Evolutionary conservation across 805 yeast genomes (phyloP).

Genomic region (Kluyveromyces starmeri): DNA sequence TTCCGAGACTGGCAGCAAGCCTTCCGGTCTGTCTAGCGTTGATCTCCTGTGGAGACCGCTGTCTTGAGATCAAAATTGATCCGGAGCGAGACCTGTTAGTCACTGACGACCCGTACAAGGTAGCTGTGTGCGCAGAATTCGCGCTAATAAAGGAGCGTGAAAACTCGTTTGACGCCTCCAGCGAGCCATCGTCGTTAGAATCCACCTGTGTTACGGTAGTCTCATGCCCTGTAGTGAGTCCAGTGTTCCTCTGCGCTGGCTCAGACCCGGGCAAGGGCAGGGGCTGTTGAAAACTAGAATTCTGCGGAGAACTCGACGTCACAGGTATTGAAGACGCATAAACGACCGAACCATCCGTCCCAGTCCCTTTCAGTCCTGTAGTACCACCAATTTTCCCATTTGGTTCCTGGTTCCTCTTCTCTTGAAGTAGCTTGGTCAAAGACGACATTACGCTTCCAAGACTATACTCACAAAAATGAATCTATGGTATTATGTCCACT

Average conservation of each 20-base stretch:
- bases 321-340: no score
- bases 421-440: constrained; percentile 27
- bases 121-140: constrained; percentile 31
- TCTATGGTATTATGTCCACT: no score
- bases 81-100: constrained; percentile 18
- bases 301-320: neutral
- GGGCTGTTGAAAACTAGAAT: neutral
- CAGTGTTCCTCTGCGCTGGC: constrained; percentile 12
- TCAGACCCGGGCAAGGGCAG: neutral
- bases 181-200: constrained; percentile 15
- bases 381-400: constrained; percentile 7
- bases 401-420: constrained; percentile 22
- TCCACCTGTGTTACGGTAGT: constrained; percentile 20
- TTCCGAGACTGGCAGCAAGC: constrained; percentile 10
- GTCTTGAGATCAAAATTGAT: constrained; percentile 15
- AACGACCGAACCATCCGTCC: no score
- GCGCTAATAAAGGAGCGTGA: constrained; percentile 27
- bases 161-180: constrained; percentile 5
- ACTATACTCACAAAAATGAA: no score
- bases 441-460: constrained; percentile 27
- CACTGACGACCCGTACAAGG: constrained; percentile 17
- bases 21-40: constrained; percentile 2
- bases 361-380: constrained; percentile 2
- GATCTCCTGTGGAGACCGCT: constrained; percentile 1
- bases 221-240: constrained; percentile 2